Percentiles rank a stretch among this genome's conserved stretches.
These are phyloP conservation scores for Spergularia bocconei DNA, from an alignment of 148 eudicot species.

Conservation along the genomic window DNA sequence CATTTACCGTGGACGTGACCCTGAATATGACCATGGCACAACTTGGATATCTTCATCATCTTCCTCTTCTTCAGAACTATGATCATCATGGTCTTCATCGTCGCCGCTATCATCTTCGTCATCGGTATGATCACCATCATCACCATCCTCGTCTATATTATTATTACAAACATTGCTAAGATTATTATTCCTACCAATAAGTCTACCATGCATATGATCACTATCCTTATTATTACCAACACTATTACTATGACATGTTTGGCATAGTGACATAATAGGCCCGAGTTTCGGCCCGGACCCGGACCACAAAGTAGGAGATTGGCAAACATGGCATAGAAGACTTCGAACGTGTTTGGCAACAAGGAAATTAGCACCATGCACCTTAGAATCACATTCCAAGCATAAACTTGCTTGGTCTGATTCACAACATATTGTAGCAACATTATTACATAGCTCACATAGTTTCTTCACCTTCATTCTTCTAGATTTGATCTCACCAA, in stretches of 20 bases:
- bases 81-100: not conserved
- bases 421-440: slow-evolving; percentile 24
- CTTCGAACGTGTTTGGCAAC: slow-evolving; percentile 26
- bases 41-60: slow-evolving; percentile 38
- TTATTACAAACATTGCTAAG: not conserved
- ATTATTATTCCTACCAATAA: too few relatives aligned
- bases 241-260: slow-evolving; percentile 20
- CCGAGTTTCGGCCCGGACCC: slow-evolving; percentile 29
- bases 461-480: slow-evolving; percentile 22
- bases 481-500: not conserved
- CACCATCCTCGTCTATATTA: not conserved
- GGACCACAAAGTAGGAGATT: slow-evolving; percentile 22
- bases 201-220: not conserved
- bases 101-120: slow-evolving; percentile 1
- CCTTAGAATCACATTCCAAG: slow-evolving; percentile 26
- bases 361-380: slow-evolving; percentile 31
- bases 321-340: slow-evolving; percentile 29
- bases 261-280: slow-evolving; percentile 23
- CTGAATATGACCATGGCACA: slow-evolving; percentile 31
- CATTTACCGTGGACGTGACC: slow-evolving; percentile 23
- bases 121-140: not conserved
- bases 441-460: slow-evolving; percentile 30
- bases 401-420: slow-evolving; percentile 31
- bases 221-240: not conserved
- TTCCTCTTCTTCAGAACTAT: slow-evolving; percentile 2